Percentiles rank a stretch among this genome's conserved stretches.
Conservation (phyloP, 495 filamentous ascomycete genomes). For the Trichoderma orchidacearum region DNA sequence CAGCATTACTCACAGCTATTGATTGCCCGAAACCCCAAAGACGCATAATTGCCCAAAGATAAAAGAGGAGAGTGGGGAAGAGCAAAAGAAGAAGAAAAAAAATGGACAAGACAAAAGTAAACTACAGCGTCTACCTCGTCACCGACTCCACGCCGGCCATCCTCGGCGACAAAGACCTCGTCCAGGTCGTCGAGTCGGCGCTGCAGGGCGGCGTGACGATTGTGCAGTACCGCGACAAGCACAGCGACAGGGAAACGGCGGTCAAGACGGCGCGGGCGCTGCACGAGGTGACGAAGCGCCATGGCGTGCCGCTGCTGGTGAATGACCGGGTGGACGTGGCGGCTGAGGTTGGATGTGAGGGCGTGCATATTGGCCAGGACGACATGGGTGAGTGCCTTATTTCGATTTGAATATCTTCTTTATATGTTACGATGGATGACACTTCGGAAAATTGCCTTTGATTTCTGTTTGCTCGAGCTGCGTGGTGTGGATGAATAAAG, state of each 20-base stretch:
- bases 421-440: too few species aligned
- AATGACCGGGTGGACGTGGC: slow-evolving; percentile 95
- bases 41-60: too few species aligned
- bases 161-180: slow-evolving; percentile 49
- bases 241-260: slow-evolving; percentile 57
- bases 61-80: too few species aligned
- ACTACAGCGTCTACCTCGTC: slow-evolving; percentile 69
- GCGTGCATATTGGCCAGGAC: slow-evolving; percentile 90
- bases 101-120: slow-evolving; percentile 7
- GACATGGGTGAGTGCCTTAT: slow-evolving; percentile 54
- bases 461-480: background rate
- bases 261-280: slow-evolving; percentile 57
- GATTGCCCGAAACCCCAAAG: background rate
- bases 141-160: slow-evolving; percentile 70
- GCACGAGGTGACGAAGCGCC: slow-evolving; percentile 50
- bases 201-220: slow-evolving; percentile 72
- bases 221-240: slow-evolving; percentile 87
- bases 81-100: too few species aligned
- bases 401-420: too few species aligned
- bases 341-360: slow-evolving; percentile 71
- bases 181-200: slow-evolving; percentile 61
- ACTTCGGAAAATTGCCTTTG: too few species aligned
- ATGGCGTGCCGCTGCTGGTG: slow-evolving; percentile 72
- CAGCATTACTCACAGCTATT: too few species aligned
- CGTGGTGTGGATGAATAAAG: background rate